These are phyloP conservation scores for Quercus dentata DNA, from an alignment of 306 rosid genomes.

Conservation along the genomic window DNA sequence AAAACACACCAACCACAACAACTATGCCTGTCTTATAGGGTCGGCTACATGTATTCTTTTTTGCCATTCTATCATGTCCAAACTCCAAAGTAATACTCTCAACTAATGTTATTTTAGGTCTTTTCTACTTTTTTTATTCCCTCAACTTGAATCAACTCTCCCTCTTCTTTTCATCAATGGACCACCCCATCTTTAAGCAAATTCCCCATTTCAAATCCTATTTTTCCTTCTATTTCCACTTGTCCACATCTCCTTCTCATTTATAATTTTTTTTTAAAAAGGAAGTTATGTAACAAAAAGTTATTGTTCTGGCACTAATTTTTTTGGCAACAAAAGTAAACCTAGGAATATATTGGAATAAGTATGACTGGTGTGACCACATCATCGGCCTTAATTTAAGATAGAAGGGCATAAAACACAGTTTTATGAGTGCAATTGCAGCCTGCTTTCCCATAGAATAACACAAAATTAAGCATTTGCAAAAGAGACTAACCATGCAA, in stretches of 20 bases:
- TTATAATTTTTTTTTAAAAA: background rate
- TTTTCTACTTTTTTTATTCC: no score
- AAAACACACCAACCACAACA: no score
- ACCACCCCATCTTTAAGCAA: no score
- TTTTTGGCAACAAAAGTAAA: background rate
- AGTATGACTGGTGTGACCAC: background rate
- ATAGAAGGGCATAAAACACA: background rate
- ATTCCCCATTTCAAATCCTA: no score
- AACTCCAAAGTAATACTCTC: no score
- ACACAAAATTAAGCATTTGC: background rate
- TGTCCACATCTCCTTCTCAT: background rate
- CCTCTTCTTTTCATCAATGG: no score
- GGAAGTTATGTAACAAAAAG: background rate
- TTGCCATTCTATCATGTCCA: no score
- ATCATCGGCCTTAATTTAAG: background rate
- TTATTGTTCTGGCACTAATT: background rate
- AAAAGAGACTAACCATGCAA: constrained; percentile 68
- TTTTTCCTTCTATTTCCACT: no score
- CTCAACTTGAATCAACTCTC: no score
- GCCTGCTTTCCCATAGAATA: background rate
- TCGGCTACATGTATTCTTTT: no score
- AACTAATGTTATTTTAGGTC: no score
- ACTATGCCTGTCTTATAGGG: no score
- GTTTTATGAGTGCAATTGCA: background rate
- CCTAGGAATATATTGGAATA: background rate